Conservation (phyloP, 2,329 filamentous ascomycete genomes). For the Curvularia sp. region DNA sequence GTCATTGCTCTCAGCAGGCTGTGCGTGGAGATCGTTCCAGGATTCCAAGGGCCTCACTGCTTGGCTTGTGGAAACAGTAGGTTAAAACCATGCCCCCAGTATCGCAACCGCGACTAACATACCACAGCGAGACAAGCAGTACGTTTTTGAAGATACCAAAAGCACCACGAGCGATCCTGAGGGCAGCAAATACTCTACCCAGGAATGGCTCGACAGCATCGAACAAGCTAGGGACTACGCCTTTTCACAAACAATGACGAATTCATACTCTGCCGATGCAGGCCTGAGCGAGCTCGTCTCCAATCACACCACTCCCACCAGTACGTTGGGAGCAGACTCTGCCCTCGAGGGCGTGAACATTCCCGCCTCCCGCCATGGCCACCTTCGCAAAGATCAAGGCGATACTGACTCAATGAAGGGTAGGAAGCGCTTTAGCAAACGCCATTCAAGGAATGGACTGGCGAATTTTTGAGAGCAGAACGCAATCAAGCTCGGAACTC, state of each 20-base stretch:
- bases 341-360: conserved; percentile 56
- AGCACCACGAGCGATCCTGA: conserved; percentile 69
- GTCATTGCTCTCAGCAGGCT: conserved; percentile 78
- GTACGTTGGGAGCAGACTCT: conserved; percentile 69
- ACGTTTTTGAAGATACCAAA: conserved; percentile 93
- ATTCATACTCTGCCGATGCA: conserved; percentile 67
- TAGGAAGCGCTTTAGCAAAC: conserved; percentile 80
- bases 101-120: conserved; percentile 9
- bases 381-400: conserved; percentile 56
- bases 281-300: conserved; percentile 55
- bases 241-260: conserved; percentile 71
- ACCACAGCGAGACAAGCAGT: conserved; percentile 82
- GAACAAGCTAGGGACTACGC: conserved; percentile 88
- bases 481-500: neutral
- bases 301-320: conserved; percentile 76
- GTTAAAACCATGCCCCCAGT: conserved; percentile 49
- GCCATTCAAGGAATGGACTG: conserved; percentile 93
- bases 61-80: conserved; percentile 93
- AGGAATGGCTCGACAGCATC: conserved; percentile 92
- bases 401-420: conserved; percentile 65
- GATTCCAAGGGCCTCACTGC: conserved; percentile 87
- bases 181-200: conserved; percentile 71
- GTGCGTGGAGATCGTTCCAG: conserved; percentile 77
- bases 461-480: conserved; percentile 73
- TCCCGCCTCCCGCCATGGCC: conserved; percentile 61